Evolutionary conservation across 2,329 filamentous ascomycete species (phyloP).

Genomic region (Pestalotiopsis sp.): DNA sequence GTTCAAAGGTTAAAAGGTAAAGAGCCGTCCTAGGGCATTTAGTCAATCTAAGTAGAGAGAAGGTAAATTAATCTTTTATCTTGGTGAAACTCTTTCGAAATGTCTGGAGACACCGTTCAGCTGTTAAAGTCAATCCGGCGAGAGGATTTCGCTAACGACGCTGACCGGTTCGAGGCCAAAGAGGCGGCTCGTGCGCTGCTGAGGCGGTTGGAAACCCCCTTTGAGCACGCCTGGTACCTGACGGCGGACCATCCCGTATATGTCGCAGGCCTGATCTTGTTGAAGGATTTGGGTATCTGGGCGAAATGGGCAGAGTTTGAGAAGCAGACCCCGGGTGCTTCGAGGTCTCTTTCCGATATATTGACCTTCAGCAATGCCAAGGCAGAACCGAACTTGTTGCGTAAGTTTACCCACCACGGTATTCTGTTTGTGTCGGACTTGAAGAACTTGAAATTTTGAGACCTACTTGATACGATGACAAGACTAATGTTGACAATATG

Average conservation of each 20-base stretch:
- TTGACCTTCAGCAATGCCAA: background rate
- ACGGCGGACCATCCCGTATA: background rate
- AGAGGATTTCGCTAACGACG: background rate
- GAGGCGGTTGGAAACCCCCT: background rate
- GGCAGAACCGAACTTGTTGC: background rate
- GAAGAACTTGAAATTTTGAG: background rate
- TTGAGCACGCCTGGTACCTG: background rate
- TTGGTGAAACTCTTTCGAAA: background rate
- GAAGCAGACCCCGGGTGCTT: background rate
- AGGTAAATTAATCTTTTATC: too few species aligned
- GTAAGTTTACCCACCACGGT: background rate
- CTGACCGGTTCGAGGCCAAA: background rate
- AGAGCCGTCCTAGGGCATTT: too few species aligned
- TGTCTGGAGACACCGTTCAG: background rate
- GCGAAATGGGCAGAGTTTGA: constrained; percentile 27
- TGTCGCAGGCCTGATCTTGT: background rate
- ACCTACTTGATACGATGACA: background rate
- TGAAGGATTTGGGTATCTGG: background rate
- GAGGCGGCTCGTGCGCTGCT: background rate
- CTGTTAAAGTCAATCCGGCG: background rate
- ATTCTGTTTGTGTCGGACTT: background rate
- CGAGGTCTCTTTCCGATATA: background rate
- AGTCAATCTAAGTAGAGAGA: too few species aligned
- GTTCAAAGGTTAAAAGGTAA: too few species aligned
- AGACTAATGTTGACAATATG: too few species aligned